Conservation (phyloP, 257 asterid genomes). For the Solanum neorickii region DNA sequence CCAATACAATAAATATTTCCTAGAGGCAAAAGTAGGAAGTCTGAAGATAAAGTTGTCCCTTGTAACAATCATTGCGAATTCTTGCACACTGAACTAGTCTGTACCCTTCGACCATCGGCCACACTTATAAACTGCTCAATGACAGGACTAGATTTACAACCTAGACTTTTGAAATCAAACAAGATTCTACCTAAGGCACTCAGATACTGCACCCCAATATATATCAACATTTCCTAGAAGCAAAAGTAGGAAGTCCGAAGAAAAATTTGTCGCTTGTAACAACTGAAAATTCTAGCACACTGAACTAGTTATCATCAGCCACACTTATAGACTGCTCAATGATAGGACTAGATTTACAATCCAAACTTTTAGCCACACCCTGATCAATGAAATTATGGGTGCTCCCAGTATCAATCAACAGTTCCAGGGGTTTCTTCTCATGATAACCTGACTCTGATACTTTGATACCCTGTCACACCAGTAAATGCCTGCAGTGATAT, state of each 20-base stretch:
- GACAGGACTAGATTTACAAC: not conserved
- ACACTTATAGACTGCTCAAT: not conserved
- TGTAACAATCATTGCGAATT: not conserved
- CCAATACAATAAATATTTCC: not conserved
- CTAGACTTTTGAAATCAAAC: not conserved
- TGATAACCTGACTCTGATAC: not conserved
- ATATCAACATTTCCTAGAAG: not conserved
- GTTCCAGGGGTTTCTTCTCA: not conserved
- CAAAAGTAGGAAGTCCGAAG: not conserved
- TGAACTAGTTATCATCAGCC: not conserved
- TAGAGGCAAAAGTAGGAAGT: not conserved
- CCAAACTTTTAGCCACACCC: not conserved
- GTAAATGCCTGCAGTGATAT: not conserved
- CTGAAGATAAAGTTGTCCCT: not conserved
- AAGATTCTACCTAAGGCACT: not conserved
- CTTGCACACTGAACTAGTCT: not conserved
- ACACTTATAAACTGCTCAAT: not conserved
- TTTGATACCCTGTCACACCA: not conserved
- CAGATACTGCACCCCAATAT: not conserved
- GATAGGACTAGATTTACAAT: not conserved
- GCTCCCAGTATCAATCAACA: not conserved
- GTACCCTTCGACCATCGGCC: not conserved
- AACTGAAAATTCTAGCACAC: not conserved
- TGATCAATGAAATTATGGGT: not conserved
- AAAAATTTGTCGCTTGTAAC: not conserved